Base-by-base conservation (phyloP, 345 rosid species). In the Camelina laxa region DNA sequence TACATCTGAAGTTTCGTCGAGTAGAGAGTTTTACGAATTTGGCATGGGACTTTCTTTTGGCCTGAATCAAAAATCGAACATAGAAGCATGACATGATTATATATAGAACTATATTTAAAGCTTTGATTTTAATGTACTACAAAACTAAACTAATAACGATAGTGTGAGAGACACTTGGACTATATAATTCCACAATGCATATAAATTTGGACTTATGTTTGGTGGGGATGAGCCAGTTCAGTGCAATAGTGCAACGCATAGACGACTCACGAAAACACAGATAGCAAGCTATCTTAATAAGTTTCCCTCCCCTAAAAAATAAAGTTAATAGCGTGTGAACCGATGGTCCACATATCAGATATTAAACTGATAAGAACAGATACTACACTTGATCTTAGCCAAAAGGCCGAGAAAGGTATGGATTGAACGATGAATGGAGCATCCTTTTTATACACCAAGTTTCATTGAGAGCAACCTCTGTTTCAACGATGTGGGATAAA, bases 371-470 rank as follows among this genome's bases (percentile, higher is more conserved):
- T 82, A 85, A 82, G 83, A 82, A 82, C 84, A 82, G 75, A 82
- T 78, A 85, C 82, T 84, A 84, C 79, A 82, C 80, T 84, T 82
- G 87, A 84, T 84, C 85, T 84, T 84, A 82, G 85, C 87, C 87
- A 84, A 82, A 82, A 82, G 83, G 84, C 84, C 82, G 86, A 82
- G 82, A 85, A 82, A 85, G 83, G 80, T 78, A 80, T 82, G 82
- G 59, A 0, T 73, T 20, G 38, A 0, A 16, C 0, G 22, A 3
- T 0, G 5, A 3, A 16, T 17, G 54, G 5, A 49, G 22, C 58
- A 12, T 49, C 13, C 5, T 16, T 19, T 49, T 49, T 49, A 49
- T 49, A 4, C 38, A 13, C 45, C 1, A 65, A 19, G 5, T 33
- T 49, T 65, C 1, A 19, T 30, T 35, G 21, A 33, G 15, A 50